A percentile compares a stretch with the other conserved stretches of the same genome.
These are phyloP conservation scores for Ogataea siamensis DNA, from an alignment of 805 yeast species.

Conservation along the genomic window DNA sequence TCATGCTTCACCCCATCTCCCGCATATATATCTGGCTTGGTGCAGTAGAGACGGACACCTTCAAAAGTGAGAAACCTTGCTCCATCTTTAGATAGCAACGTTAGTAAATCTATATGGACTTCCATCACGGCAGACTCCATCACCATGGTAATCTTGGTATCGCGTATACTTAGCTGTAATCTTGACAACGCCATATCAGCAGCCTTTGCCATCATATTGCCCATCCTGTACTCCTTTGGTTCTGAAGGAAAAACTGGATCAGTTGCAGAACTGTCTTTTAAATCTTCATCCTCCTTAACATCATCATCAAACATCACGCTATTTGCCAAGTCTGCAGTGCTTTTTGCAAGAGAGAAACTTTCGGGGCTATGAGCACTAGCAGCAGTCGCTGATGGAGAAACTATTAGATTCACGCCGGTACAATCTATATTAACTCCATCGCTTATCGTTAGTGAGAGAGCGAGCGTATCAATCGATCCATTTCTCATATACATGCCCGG, in stretches of 20 bases:
- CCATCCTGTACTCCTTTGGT: conserved; percentile 37
- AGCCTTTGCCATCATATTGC: conserved; percentile 59
- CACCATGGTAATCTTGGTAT: conserved; percentile 47
- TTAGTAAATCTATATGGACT: conserved; percentile 33
- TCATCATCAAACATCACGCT: conserved; percentile 49
- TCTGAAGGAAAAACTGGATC: neutral
- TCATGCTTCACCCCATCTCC: conserved; percentile 24
- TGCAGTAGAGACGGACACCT: conserved; percentile 40
- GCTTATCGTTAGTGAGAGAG: conserved; percentile 59
- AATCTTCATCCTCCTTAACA: conserved; percentile 35
- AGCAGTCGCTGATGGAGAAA: conserved; percentile 35
- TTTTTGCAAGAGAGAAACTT: conserved; percentile 59
- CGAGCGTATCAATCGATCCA: conserved; percentile 57
- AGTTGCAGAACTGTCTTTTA: conserved; percentile 4
- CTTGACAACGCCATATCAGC: conserved; percentile 66
- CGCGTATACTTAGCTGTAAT: conserved; percentile 47
- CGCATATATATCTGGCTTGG: conserved; percentile 40
- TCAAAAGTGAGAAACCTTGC: conserved; percentile 39
- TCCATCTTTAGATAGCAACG: conserved; percentile 44
- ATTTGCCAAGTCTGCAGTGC: conserved; percentile 72
- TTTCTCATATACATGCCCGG: conserved; percentile 64
- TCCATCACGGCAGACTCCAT: conserved; percentile 43
- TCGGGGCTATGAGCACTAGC: conserved; percentile 29
- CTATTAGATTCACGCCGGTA: conserved; percentile 49
- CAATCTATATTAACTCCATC: conserved; percentile 70